Evolutionary conservation across 2,329 filamentous ascomycete species (phyloP), one percentile per base, ranked within the genome.

Genomic region (Thielaviopsis ethacetica): DNA sequence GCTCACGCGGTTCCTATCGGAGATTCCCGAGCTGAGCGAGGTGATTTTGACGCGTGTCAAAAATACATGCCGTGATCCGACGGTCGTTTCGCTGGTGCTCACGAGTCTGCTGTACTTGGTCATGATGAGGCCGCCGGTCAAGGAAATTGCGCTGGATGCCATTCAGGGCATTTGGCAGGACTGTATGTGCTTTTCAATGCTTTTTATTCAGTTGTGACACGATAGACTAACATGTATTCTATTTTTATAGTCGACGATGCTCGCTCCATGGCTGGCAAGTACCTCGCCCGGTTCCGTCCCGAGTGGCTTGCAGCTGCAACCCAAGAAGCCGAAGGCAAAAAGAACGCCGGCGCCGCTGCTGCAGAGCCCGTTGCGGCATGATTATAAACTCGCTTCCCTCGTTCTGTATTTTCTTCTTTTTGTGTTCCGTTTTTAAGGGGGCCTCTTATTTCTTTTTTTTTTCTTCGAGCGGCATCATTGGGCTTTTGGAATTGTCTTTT

Each of bases 1-100:
- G 22, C 74, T 98, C 59, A 91, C 94, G 27, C 82, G 93, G 41
- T 95, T 97, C 67, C 73, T 98, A 52, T 91, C 89, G 55, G 93
- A 98, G 70, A 84, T 98, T 38, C 93, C 93, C 0, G 84, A 86
- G 50, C 76, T 98, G 38, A 88, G 83, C 62, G 70, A 75, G 38
- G 76, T 79, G 12, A 82, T 97, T 62, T 76, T 97, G 1, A 77
- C 83, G 53, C 80, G 86, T 55, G 82, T 97, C 41, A 83, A 83
- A 70, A 72, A 73, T 38, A 75, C 86, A 65, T 86, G 83, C 65
- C 76, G 80, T 53, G 82, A 86, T 67, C 83, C 83, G 5, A 80
- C 79, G 53, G 78, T 84, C 63, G 79, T 84, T 22, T 77, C 77
- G 61, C 71, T 86, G 53, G 81, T 82, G 10, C 69, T 86, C 62